Conservation (phyloP, 106 monocot species). For the Posidonia australis region DNA sequence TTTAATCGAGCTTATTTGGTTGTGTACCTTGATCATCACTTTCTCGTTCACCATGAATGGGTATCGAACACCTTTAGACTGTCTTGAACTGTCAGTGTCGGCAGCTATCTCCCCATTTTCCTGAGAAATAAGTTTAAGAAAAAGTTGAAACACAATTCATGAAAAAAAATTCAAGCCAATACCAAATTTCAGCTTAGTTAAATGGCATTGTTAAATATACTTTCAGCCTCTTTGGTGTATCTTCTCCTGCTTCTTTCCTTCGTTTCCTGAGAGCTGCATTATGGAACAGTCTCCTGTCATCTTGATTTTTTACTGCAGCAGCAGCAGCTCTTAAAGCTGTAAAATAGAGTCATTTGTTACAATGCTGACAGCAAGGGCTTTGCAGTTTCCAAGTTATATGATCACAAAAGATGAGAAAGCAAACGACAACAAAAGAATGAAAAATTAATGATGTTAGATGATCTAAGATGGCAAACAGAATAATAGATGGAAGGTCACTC, state of each 20-base stretch:
- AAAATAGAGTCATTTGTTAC: conserved; percentile 5
- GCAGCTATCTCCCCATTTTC: conserved; percentile 54
- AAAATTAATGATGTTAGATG: too few species aligned
- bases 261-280: conserved; percentile 61
- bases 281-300: conserved; percentile 67
- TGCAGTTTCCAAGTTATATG: neutral
- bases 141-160: neutral
- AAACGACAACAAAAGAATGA: too few species aligned
- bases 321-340: conserved; percentile 84
- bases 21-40: conserved; percentile 67
- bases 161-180: too few species aligned
- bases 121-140: conserved; percentile 17
- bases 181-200: too few species aligned
- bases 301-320: conserved; percentile 53
- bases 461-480: too few species aligned
- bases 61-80: conserved; percentile 61
- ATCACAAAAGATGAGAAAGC: too few species aligned
- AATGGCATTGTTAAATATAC: too few species aligned
- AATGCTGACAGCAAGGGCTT: neutral
- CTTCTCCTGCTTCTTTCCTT: conserved; percentile 47
- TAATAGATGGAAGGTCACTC: too few species aligned
- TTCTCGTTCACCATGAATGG: conserved; percentile 73
- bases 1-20: neutral
- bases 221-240: conserved; percentile 16
- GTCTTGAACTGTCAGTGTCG: conserved; percentile 42